Base-by-base conservation (phyloP, 768 basidiomycete genomes). In the Termitomyces eurrhizus region DNA sequence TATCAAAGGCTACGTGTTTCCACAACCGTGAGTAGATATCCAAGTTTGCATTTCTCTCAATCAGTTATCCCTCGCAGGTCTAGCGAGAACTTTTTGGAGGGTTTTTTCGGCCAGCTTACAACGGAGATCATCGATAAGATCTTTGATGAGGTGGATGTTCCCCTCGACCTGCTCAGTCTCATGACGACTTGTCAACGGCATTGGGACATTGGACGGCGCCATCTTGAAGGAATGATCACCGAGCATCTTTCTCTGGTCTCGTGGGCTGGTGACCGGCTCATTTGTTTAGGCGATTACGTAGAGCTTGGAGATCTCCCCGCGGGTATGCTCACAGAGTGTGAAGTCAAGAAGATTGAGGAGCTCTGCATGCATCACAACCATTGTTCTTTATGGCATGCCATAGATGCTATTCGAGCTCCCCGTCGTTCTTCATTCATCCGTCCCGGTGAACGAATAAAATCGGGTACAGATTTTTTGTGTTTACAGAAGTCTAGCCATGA, bases 221-320 rank as follows among this genome's bases (percentile, higher is more conserved):
- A 50, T 24, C 59, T 60, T 36, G 41, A 55, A 29, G 35, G 11
- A 16, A 12, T 29, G 5, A 37, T 60, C 16, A 35, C 56, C 24
- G 18, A 60, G 29, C n/a, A 18, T 6, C 8, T 41, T 7, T 26
- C 39, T 26, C 21, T 39, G 6, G 32, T 42, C 16, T 56, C 44
- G 32, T 70, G 68, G 69, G 65, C 65, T 21, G 65, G 68, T 3
- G 60, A 68, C 45, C 65, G 70, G 7, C 62, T 69, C 49, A 65
- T 69, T 14, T 66, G 62, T 58, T 13, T 67, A 39, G 63, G 66
- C 2, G 65, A 67, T 45, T 63, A 66, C 13, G 53, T 60, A 6
- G 0, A 12, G 32, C 51, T 24, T 36, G n/a, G 16, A 52, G 51
- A 21, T 36, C 51, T 52, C 24, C 51, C 7, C n/a, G 8, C 36